These are phyloP conservation scores for Fraxinus anomala DNA, from an alignment of 257 asterid genomes.

Conservation along the genomic window DNA sequence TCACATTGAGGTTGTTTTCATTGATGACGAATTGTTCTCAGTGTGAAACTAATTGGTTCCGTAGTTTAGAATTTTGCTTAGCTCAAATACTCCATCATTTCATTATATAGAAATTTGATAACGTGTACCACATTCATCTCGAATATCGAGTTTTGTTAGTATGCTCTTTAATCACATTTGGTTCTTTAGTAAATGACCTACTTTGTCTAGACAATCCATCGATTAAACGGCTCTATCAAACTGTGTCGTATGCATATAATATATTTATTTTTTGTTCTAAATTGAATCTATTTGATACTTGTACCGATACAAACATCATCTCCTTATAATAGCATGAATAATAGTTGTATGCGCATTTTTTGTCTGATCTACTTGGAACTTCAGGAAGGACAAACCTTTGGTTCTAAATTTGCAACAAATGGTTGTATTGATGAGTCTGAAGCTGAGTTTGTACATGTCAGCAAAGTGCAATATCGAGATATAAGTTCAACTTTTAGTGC, in stretches of 20 bases:
- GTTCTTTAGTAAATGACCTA: neutral
- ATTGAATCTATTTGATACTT: too few relatives aligned
- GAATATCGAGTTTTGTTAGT: neutral
- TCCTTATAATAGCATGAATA: neutral
- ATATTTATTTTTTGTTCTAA: too few relatives aligned
- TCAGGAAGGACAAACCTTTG: neutral
- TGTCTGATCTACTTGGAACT: neutral
- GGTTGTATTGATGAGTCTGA: neutral
- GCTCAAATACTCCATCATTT: too few relatives aligned
- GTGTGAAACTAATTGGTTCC: too few relatives aligned
- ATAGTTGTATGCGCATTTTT: neutral
- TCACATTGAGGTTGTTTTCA: too few relatives aligned
- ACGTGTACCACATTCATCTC: too few relatives aligned
- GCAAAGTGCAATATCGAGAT: neutral
- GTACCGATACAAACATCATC: neutral
- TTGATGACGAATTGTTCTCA: too few relatives aligned
- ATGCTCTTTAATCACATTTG: too few relatives aligned
- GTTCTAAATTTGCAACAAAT: neutral
- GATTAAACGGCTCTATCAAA: too few relatives aligned
- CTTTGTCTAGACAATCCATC: neutral
- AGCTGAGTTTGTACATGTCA: neutral
- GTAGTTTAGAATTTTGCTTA: too few relatives aligned
- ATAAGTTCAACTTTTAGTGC: neutral
- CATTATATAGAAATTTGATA: too few relatives aligned
- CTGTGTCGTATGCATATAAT: neutral